Evolutionary conservation across 2,329 filamentous ascomycete genomes (phyloP).

Genomic region (Sarocladiaceae sp.): DNA sequence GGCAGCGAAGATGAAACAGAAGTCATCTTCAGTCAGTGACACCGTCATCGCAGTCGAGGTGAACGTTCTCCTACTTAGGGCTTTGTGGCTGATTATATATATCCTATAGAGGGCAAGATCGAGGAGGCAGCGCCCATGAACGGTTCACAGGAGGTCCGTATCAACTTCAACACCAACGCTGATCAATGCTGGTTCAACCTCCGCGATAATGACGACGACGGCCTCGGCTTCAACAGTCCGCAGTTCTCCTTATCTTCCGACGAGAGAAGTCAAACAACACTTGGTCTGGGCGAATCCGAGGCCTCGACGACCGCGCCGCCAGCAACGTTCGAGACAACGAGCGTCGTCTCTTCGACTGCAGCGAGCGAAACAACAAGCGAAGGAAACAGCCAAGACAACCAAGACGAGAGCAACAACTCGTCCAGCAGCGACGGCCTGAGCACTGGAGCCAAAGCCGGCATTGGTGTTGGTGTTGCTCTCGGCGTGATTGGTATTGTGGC

Average conservation of each 20-base stretch:
- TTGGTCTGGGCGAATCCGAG: background rate
- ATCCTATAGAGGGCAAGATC: constrained; percentile 10
- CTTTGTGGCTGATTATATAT: background rate
- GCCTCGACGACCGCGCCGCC: background rate
- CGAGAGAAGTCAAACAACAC: constrained; percentile 7
- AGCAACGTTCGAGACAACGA: background rate
- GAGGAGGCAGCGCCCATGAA: constrained; percentile 5
- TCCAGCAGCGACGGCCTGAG: constrained; percentile 2
- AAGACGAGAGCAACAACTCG: background rate
- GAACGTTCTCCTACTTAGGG: background rate
- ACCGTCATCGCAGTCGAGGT: no score
- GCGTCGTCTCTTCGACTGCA: background rate
- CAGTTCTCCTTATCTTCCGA: background rate
- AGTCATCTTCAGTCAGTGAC: constrained; percentile 10
- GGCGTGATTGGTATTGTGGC: constrained; percentile 4
- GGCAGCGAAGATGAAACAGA: constrained; percentile 2
- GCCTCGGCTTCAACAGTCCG: constrained; percentile 2
- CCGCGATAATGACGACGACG: constrained; percentile 7
- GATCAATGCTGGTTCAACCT: constrained; percentile 15
- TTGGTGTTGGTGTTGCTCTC: constrained; percentile 9
- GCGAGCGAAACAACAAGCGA: background rate
- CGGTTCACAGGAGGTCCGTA: constrained; percentile 10
- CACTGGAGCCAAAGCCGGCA: constrained; percentile 10
- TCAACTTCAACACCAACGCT: constrained; percentile 21
- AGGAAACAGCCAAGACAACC: background rate